Conservation (phyloP, 2,329 filamentous ascomycete species). For the Gaeumannomyces sp. region DNA sequence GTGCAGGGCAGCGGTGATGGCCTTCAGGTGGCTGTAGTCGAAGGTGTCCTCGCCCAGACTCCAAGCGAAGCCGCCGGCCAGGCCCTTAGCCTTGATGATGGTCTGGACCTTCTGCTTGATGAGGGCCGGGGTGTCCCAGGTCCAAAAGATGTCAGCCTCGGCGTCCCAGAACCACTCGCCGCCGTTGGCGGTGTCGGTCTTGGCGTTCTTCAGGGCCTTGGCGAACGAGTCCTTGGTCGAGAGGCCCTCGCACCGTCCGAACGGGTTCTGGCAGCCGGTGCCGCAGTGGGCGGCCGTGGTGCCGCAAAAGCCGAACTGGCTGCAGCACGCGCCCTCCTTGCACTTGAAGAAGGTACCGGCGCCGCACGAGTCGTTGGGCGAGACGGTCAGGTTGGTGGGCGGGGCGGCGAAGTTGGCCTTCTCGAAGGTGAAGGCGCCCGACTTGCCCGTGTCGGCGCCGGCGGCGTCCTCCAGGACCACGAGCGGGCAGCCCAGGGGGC, state of each 20-base stretch:
- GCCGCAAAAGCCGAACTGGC: conserved; percentile 18
- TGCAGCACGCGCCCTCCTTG: conserved; percentile 15
- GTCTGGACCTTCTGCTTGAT: conserved; percentile 40
- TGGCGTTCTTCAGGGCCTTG: conserved; percentile 32
- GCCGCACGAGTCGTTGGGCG: conserved; percentile 17
- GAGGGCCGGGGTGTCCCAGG: conserved; percentile 46
- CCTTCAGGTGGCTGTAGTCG: conserved; percentile 20
- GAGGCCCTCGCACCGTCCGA: conserved; percentile 16
- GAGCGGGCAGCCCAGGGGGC: conserved; percentile 49
- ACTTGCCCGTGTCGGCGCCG: conserved; percentile 51
- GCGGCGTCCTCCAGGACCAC: conserved; percentile 49
- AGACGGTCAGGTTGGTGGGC: conserved; percentile 14
- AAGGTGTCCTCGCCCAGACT: conserved; percentile 42
- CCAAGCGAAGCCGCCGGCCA: conserved; percentile 50
- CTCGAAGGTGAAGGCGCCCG: conserved; percentile 41
- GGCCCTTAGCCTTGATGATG: conserved; percentile 32
- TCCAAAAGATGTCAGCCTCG: conserved; percentile 42
- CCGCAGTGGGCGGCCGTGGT: conserved; percentile 16
- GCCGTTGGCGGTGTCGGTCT: conserved; percentile 40
- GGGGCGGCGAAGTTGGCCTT: conserved; percentile 20
- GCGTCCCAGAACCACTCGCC: conserved; percentile 51
- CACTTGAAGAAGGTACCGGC: conserved; percentile 16
- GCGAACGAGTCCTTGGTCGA: conserved; percentile 29
- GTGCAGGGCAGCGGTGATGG: conserved; percentile 1
- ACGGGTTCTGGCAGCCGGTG: conserved; percentile 19